Conservation (phyloP, 2,329 filamentous ascomycete species). For the Exophiala mesophila region DNA sequence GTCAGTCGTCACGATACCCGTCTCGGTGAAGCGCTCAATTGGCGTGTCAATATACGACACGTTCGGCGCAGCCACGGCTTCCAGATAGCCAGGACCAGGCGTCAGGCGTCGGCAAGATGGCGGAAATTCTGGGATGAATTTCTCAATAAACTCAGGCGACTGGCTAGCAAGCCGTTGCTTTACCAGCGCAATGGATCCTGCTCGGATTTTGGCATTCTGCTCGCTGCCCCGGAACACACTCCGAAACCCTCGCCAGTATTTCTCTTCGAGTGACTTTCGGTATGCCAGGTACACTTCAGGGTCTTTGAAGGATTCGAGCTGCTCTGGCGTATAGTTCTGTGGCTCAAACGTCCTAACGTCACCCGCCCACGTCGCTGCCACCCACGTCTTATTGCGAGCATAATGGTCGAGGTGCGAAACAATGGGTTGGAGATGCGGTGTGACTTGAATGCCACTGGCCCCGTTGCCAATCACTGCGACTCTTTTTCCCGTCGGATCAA, state of each 20-base stretch:
- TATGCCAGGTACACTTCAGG: constrained; percentile 57
- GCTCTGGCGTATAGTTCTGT: constrained; percentile 22
- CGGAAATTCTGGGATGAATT: constrained; percentile 21
- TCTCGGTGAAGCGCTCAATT: constrained; percentile 55
- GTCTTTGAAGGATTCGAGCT: constrained; percentile 39
- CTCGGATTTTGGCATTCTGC: constrained; percentile 45
- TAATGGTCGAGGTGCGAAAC: constrained; percentile 26
- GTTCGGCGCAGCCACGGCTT: constrained; percentile 56
- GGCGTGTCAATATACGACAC: constrained; percentile 54
- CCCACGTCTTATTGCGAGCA: constrained; percentile 28
- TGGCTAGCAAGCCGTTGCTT: constrained; percentile 49
- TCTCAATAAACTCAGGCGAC: constrained; percentile 49
- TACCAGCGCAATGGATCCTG: constrained; percentile 52
- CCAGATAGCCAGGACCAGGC: constrained; percentile 62
- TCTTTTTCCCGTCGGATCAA: constrained; percentile 45
- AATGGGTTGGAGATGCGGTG: constrained; percentile 36
- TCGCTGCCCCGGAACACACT: constrained; percentile 52
- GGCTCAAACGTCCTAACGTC: constrained; percentile 11
- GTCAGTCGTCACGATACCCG: constrained; percentile 35
- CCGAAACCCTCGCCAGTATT: constrained; percentile 58
- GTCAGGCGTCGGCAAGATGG: constrained; percentile 35
- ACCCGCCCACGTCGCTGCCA: constrained; percentile 32
- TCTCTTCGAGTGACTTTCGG: constrained; percentile 53
- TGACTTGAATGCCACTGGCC: constrained; percentile 53
- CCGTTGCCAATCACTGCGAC: constrained; percentile 62